Evolutionary conservation across 495 filamentous ascomycete genomes (phyloP).

Genomic region (Hypomontagnella monticulosa): DNA sequence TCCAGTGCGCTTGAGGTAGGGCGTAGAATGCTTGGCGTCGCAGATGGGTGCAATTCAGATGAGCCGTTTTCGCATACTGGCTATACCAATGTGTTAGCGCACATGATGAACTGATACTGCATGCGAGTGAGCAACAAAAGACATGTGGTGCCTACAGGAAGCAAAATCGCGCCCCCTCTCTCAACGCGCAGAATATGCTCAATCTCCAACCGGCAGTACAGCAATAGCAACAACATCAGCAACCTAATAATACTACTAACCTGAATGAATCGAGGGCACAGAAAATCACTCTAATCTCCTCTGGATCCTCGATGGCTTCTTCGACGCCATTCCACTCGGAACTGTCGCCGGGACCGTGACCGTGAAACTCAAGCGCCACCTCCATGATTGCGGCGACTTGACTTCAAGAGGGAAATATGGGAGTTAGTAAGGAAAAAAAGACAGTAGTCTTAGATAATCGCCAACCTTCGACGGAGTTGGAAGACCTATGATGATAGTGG

Average conservation of each 20-base stretch:
- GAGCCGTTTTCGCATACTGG: slow-evolving; percentile 83
- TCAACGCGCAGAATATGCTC: slow-evolving; percentile 5
- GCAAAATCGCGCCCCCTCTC: slow-evolving; percentile 34
- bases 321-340: slow-evolving; percentile 66
- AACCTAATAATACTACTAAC: slow-evolving; percentile 63
- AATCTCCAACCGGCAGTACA: slow-evolving; percentile 3
- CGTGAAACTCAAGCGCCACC: slow-evolving; percentile 11
- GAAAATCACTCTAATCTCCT: slow-evolving; percentile 79
- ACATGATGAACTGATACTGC: slow-evolving; percentile 3
- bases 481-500: slow-evolving; percentile 14
- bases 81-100: slow-evolving; percentile 53
- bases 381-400: slow-evolving; percentile 26
- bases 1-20: slow-evolving; percentile 82
- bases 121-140: slow-evolving; percentile 23
- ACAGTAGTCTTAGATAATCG: slow-evolving; percentile 22
- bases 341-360: slow-evolving; percentile 45
- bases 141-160: slow-evolving; percentile 29
- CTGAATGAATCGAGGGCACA: slow-evolving; percentile 84
- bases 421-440: neutral
- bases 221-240: slow-evolving; percentile 15
- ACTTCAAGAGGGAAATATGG: neutral
- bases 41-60: slow-evolving; percentile 87
- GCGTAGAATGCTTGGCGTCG: slow-evolving; percentile 91
- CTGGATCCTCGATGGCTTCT: slow-evolving; percentile 72
- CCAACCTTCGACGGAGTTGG: slow-evolving; percentile 12